These are phyloP conservation scores for Epichloe coenophiala DNA, from an alignment of 2,329 filamentous ascomycete genomes.

Conservation along the genomic window DNA sequence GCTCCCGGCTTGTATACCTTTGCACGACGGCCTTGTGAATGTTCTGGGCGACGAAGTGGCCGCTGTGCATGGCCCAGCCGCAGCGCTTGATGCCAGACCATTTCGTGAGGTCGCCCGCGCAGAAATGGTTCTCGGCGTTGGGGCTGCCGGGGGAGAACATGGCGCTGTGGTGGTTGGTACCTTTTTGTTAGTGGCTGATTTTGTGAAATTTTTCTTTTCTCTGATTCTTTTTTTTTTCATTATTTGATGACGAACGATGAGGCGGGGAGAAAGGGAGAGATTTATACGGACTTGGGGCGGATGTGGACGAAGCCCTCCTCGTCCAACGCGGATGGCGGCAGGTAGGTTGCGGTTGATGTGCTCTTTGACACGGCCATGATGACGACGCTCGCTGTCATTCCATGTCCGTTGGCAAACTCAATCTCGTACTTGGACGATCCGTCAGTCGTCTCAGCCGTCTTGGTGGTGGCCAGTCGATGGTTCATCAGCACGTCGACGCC, in stretches of 20 bases:
- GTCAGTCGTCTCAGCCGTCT: conserved; percentile 30
- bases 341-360: conserved; percentile 46
- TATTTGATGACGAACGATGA: no score
- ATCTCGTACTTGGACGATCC: conserved; percentile 32
- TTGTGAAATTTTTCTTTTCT: no score
- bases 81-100: conserved; percentile 75
- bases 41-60: conserved; percentile 52
- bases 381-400: conserved; percentile 48
- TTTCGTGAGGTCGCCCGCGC: conserved; percentile 52
- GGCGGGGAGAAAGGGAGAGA: neutral
- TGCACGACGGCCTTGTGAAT: conserved; percentile 48
- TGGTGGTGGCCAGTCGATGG: conserved; percentile 39
- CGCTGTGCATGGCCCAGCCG: conserved; percentile 63
- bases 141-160: conserved; percentile 36
- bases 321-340: conserved; percentile 46
- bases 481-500: conserved; percentile 53
- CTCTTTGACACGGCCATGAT: conserved; percentile 56
- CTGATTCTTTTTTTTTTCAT: no score
- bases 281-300: conserved; percentile 31
- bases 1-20: conserved; percentile 23
- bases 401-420: conserved; percentile 45
- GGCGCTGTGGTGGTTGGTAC: neutral
- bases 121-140: conserved; percentile 50
- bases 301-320: conserved; percentile 54
- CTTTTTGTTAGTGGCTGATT: neutral